Percentiles rank a stretch among this genome's conserved stretches.
phyloP scores from a whole-genome alignment of 208 protist genomes.

The Wallacemonas rigidus region DNA sequence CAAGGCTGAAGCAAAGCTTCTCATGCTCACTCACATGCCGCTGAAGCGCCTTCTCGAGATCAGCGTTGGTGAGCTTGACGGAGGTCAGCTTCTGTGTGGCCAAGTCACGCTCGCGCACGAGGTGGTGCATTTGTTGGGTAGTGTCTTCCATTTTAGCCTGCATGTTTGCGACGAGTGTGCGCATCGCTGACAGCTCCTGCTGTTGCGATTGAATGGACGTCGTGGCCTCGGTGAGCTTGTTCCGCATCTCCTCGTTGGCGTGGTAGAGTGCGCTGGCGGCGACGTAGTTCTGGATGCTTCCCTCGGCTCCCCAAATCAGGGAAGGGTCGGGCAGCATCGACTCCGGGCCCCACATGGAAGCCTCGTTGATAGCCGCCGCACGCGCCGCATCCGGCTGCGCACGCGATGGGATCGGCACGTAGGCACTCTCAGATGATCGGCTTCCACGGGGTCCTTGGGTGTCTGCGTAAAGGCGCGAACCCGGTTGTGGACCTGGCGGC shows the following conservation, averaged over 20 bases:
- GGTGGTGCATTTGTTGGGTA: constrained; percentile 78
- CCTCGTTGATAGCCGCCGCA: constrained; percentile 32
- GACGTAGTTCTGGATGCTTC: constrained; percentile 78
- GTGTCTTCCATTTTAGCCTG: constrained; percentile 64
- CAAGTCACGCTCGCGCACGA: constrained; percentile 83
- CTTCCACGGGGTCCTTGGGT: background rate
- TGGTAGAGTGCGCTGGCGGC: constrained; percentile 82
- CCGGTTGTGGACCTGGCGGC: background rate
- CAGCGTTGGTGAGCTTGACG: constrained; percentile 44
- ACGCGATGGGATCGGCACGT: constrained; percentile 52
- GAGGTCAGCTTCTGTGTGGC: constrained; percentile 65
- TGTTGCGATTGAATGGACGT: constrained; percentile 65
- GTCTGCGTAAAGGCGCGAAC: constrained; percentile 2
- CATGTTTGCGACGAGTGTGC: constrained; percentile 31
- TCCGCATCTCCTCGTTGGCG: constrained; percentile 86
- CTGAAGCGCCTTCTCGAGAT: constrained; percentile 68
- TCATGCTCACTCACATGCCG: constrained; percentile 61
- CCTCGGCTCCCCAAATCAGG: constrained; percentile 89
- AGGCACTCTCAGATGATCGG: constrained; percentile 17
- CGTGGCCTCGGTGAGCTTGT: constrained; percentile 72
- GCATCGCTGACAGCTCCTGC: constrained; percentile 66
- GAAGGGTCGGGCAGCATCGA: constrained; percentile 70
- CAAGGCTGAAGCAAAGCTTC: constrained; percentile 63
- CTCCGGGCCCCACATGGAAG: constrained; percentile 36
- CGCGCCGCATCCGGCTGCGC: constrained; percentile 37